These are phyloP conservation scores for Solanum sejunctum DNA, from an alignment of 257 asterid genomes.

Conservation along the genomic window DNA sequence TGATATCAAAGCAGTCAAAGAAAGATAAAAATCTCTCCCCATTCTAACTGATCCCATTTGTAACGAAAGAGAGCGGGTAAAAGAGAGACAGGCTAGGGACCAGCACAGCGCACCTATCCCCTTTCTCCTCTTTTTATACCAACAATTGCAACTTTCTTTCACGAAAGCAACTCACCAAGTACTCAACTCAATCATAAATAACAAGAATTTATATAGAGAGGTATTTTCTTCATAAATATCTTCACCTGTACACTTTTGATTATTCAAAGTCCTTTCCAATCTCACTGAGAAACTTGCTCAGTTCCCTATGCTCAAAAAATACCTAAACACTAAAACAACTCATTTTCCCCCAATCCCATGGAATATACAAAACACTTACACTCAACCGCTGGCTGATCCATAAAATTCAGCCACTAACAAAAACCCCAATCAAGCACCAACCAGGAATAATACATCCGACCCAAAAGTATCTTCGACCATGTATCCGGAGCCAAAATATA, in stretches of 20 bases:
- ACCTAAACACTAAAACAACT: constrained; percentile 10
- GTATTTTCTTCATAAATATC: constrained; percentile 13
- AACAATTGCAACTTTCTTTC: neutral
- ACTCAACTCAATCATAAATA: neutral
- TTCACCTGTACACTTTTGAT: constrained; percentile 56
- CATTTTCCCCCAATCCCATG: constrained; percentile 8
- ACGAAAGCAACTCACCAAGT: constrained; percentile 8
- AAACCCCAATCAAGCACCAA: constrained; percentile 1
- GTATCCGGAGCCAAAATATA: neutral
- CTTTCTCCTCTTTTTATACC: constrained; percentile 64
- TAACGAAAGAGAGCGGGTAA: neutral
- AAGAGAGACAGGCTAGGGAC: constrained; percentile 22
- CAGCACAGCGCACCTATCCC: constrained; percentile 28
- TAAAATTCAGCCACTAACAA: constrained; percentile 49
- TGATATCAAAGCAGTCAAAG: too few relatives aligned
- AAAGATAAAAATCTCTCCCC: neutral
- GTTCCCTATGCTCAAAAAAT: constrained; percentile 40
- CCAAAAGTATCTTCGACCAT: neutral
- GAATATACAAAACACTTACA: constrained; percentile 38
- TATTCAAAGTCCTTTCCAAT: constrained; percentile 32
- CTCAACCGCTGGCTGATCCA: constrained; percentile 40
- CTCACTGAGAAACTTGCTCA: constrained; percentile 23
- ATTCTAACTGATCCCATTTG: neutral
- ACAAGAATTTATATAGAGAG: neutral
- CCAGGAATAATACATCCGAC: neutral